Percentiles rank a stretch among this genome's conserved stretches.
phyloP scores from a whole-genome alignment of 2,329 filamentous ascomycete genomes.

The Cadophora gregata region DNA sequence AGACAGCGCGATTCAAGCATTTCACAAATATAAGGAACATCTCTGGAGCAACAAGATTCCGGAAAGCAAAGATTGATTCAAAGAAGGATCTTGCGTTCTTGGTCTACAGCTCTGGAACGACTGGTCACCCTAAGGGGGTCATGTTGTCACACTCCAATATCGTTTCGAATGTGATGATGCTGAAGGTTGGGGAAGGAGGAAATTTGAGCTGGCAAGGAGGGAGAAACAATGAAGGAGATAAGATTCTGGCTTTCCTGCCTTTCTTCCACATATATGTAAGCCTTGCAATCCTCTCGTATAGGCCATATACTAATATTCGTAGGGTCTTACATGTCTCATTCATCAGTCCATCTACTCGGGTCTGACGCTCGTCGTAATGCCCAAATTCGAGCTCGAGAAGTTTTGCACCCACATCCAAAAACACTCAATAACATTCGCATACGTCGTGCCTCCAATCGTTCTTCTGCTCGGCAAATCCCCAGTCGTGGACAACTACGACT shows the following conservation, averaged over 20 bases:
- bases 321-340: conserved; percentile 74
- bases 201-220: conserved; percentile 64
- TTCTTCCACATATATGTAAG: conserved; percentile 91
- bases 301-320: conserved; percentile 14
- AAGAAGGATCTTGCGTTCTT: conserved; percentile 80
- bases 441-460: conserved; percentile 84
- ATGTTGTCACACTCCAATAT: conserved; percentile 86
- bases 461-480: conserved; percentile 82
- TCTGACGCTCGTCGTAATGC: conserved; percentile 71
- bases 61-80: conserved; percentile 67
- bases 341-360: conserved; percentile 72
- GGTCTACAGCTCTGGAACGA: conserved; percentile 89
- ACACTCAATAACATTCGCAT: conserved; percentile 75
- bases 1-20: conserved; percentile 66
- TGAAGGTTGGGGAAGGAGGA: conserved; percentile 57
- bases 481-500: conserved; percentile 77
- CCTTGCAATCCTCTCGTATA: conserved; percentile 8
- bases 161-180: conserved; percentile 72
- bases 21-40: conserved; percentile 74
- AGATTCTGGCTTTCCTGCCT: conserved; percentile 78
- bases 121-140: conserved; percentile 89
- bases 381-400: conserved; percentile 80
- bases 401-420: conserved; percentile 81
- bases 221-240: conserved; percentile 68
- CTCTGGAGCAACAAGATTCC: conserved; percentile 61